Percentiles rank a stretch among this genome's conserved stretches.
Evolutionary conservation across 1,139 yeast species (phyloP).

Genomic region (Blastobotrys persicus): DNA sequence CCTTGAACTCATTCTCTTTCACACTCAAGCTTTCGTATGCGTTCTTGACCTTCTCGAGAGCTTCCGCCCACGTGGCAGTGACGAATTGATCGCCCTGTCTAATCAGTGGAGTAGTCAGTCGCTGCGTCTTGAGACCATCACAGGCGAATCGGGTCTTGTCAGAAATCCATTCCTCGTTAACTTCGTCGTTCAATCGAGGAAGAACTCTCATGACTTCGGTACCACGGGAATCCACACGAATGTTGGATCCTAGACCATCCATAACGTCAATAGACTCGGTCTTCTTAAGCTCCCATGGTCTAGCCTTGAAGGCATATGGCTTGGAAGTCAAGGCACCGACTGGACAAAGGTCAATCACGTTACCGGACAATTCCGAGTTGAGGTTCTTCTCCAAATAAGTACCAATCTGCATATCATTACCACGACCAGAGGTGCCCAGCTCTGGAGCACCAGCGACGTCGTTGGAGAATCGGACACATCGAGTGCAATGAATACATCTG

Average conservation of each 20-base stretch:
- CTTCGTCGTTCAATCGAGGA: constrained; percentile 82
- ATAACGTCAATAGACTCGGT: constrained; percentile 84
- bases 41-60: constrained; percentile 65
- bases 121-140: constrained; percentile 84
- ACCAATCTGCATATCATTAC: constrained; percentile 90
- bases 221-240: constrained; percentile 85
- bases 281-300: constrained; percentile 93
- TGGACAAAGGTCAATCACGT: constrained; percentile 85
- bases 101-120: constrained; percentile 78
- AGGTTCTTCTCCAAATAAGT: constrained; percentile 83
- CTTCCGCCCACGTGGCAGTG: constrained; percentile 87
- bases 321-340: constrained; percentile 90
- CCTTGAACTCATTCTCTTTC: constrained; percentile 70
- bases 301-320: constrained; percentile 86
- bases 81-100: constrained; percentile 70
- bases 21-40: constrained; percentile 61
- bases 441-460: constrained; percentile 94
- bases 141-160: constrained; percentile 85
- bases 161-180: constrained; percentile 90
- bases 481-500: constrained; percentile 89
- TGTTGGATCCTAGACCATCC: constrained; percentile 81
- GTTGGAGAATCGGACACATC: constrained; percentile 87
- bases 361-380: constrained; percentile 84
- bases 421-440: constrained; percentile 85
- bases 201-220: constrained; percentile 84